Evolutionary conservation across 129 eudicot species (phyloP).

Genomic region (Helianthus annuus): DNA sequence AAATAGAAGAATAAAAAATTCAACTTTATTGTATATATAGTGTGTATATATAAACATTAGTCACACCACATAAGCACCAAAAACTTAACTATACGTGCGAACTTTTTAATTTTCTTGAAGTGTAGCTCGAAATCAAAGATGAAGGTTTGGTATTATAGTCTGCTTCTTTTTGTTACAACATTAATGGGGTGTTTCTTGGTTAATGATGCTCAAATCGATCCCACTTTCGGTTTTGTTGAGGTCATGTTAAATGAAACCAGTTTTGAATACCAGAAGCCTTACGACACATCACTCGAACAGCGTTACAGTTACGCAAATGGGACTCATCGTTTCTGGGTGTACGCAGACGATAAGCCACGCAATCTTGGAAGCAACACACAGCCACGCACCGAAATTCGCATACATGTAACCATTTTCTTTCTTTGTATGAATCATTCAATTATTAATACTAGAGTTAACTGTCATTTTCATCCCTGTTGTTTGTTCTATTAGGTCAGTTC

Average conservation of each 20-base stretch:
- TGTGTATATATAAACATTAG: no score
- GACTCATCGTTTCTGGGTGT: slow-evolving; percentile 41
- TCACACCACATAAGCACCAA: background rate
- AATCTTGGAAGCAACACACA: slow-evolving; percentile 31
- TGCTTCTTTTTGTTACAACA: background rate
- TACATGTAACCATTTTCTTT: slow-evolving; percentile 19
- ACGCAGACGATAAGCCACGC: slow-evolving; percentile 39
- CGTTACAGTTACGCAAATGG: slow-evolving; percentile 37
- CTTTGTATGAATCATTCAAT: background rate
- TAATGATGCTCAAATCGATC: slow-evolving; percentile 24
- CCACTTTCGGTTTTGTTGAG: slow-evolving; percentile 37
- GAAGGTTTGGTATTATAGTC: background rate
- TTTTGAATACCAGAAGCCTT: slow-evolving; percentile 35
- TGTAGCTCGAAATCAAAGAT: background rate
- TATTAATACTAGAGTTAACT: no score
- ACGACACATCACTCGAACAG: slow-evolving; percentile 28
- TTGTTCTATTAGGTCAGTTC: background rate
- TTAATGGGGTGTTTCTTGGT: background rate
- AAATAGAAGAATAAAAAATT: background rate
- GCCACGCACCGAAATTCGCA: slow-evolving; percentile 44
- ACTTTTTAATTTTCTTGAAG: background rate
- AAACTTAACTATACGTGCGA: background rate
- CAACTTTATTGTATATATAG: no score
- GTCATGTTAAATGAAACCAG: slow-evolving; percentile 23
- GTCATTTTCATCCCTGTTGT: no score